Percentiles rank a stretch among this genome's conserved stretches.
Evolutionary conservation across 139 green algal species (phyloP).

Genomic region (Spirogloea muscicola): DNA sequence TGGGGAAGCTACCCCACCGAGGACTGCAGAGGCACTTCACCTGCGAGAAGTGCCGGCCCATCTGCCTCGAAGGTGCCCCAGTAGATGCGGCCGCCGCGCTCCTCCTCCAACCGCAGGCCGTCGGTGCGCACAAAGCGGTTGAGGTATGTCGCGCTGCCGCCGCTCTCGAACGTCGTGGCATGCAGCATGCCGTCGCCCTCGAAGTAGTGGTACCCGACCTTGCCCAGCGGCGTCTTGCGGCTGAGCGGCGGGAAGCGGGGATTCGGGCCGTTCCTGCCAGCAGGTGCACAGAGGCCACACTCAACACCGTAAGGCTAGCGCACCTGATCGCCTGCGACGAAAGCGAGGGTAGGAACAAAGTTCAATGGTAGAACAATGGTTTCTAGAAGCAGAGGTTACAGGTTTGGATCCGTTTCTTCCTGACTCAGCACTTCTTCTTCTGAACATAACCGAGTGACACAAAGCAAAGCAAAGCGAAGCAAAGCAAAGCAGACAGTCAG

Average conservation of each 20-base stretch:
- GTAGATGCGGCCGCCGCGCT: not conserved
- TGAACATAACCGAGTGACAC: too few relatives aligned
- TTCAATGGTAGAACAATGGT: too few relatives aligned
- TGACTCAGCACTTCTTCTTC: too few relatives aligned
- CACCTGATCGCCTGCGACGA: too few relatives aligned
- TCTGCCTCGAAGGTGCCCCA: conserved; percentile 6
- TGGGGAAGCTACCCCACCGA: not conserved
- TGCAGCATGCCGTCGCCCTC: conserved; percentile 81
- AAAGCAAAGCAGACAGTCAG: too few relatives aligned
- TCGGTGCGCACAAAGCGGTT: conserved; percentile 64
- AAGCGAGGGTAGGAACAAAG: too few relatives aligned
- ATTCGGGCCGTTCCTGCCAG: conserved; percentile 16
- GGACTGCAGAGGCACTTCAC: not conserved
- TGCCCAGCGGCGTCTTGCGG: not conserved
- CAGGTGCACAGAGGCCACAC: not conserved
- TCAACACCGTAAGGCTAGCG: too few relatives aligned
- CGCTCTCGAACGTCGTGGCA: conserved; percentile 54
- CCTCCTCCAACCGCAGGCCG: conserved; percentile 41
- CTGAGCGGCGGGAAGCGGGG: not conserved
- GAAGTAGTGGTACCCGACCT: conserved; percentile 51
- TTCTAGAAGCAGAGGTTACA: too few relatives aligned
- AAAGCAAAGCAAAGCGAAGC: too few relatives aligned
- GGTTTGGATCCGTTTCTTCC: too few relatives aligned
- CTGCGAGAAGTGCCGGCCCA: not conserved
- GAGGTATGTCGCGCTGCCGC: conserved; percentile 60